phyloP scores from a whole-genome alignment of 2,329 filamentous ascomycete species.

The Pseudocercospora vitis region DNA sequence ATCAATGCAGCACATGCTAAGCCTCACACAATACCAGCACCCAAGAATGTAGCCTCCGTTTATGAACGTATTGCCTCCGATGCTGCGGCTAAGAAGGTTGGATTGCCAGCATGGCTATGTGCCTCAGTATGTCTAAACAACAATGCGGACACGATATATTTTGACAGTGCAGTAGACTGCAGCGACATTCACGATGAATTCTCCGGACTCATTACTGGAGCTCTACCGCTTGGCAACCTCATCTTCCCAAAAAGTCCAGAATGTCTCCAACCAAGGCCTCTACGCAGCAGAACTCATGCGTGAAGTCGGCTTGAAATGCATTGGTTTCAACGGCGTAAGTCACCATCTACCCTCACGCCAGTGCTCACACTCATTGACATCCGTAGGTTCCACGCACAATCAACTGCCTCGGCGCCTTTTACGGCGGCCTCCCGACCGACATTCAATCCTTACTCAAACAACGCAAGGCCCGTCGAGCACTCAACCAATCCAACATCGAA shows the following conservation, averaged over 20 bases:
- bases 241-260: conserved; percentile 26
- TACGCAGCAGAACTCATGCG: conserved; percentile 69
- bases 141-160: too few species aligned
- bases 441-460: conserved; percentile 53
- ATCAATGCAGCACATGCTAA: conserved; percentile 69
- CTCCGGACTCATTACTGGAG: conserved; percentile 68
- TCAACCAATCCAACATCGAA: conserved; percentile 50
- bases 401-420: conserved; percentile 75
- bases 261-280: conserved; percentile 40
- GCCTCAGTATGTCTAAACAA: conserved; percentile 59
- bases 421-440: conserved; percentile 58
- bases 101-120: conserved; percentile 64
- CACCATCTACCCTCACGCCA: background rate
- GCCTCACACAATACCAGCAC: conserved; percentile 65
- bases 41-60: conserved; percentile 62
- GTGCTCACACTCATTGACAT: background rate
- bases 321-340: conserved; percentile 69
- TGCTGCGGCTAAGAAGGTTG: conserved; percentile 62
- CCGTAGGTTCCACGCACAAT: conserved; percentile 72
- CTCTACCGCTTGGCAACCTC: conserved; percentile 54
- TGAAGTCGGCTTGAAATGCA: conserved; percentile 73
- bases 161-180: conserved; percentile 68
- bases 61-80: conserved; percentile 65
- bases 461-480: conserved; percentile 35
- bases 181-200: conserved; percentile 83